Evolutionary conservation across 371 early-diverging fungal species (phyloP), one percentile per base, ranked within the genome.

Genomic region (Mortierella sp.): DNA sequence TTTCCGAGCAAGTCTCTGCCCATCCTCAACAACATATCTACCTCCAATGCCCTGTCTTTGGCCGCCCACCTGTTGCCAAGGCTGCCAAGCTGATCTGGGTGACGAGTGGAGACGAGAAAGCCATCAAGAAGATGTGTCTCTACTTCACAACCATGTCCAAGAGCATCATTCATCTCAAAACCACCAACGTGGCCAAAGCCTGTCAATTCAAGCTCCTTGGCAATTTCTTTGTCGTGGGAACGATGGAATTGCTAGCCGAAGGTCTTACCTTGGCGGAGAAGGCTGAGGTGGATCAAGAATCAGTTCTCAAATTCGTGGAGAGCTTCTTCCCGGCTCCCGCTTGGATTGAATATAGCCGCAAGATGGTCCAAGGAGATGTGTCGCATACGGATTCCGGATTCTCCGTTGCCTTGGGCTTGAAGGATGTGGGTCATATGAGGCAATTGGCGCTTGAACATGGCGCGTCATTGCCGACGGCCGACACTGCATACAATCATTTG

Each of bases 241-340:
- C 84, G 4, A 80, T 91, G 34, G 92, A 92, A 64, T 57, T 89
- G 46, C 63, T 93, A 16, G 89, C 90, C 0, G 93, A 94, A 65
- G 91, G 90, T 3, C 64, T 89, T 73, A 90, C 92, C 0, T 72
- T 93, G 28, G 91, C 89, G 0, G 90, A 90, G 52, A 86, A 87
- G 30, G 50, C 84, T 2, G 86, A 85, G n/a, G 64, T 92, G 2
- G 80, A 85, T 14, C 85, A 87, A 66, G 85, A 86, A 14, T 82
- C 86, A 27, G 80, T 89, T 6, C 70, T 87, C 64, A 88, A 88
- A 43, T 83, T 92, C 50, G 58, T 93, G 8, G 83, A 88, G 48
- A 60, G 63, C 13, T 62, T 92, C 31, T 84, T 89, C 39, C 88
- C 93, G 1, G 72, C 70, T 0, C 72, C 81, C 4, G 46, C 71